Evolutionary conservation across 1,284 basidiomycete genomes (phyloP), one percentile per base, ranked within the genome.

Genomic region (Pyrrhoderma noxium): DNA sequence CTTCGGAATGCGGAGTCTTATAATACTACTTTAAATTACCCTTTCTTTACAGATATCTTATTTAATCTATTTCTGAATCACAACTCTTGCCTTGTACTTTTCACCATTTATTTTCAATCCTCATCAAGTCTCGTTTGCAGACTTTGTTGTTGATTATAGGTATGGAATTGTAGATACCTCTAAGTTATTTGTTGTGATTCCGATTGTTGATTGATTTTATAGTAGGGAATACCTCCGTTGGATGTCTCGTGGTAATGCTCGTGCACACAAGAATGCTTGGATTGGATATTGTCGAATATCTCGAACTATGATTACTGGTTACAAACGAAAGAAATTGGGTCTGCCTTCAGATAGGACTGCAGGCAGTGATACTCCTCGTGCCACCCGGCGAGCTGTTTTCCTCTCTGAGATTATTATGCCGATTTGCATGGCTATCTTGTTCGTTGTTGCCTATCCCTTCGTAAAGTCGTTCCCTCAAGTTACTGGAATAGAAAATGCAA

Each of bases 211-310:
- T 11, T 37, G 35, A 11, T 37, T 11, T 16, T 37, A 11, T 37
- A 7, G 8, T 14, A 87, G 85, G 62, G 93, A 97, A 71, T 96
- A 93, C 74, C 71, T 97, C 59, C 80, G 93, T 58, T 97, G 93
- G 93, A 96, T 97, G 92, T 93, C 85, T 47, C 82, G 93, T 57
- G 93, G 93, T 54, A 97, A 97, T 70, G 95, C 93, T 47, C 79
- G 91, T 19, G 90, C 91, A n/a, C 93, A 96, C 69, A 89, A 81
- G 63, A 97, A 95, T 69, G 95, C 93, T 3, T 97, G 93, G 93
- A 94, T 96, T 58, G 93, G 93, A 0, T 97, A 96, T 70, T 97
- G 93, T 67, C 88, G 93, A 53, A 73, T 97, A 51, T 92, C 91
- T 31, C 80, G 93, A 55, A 97, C 93, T 8, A 87, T 92, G 78